These are phyloP conservation scores for Sclerotinia spermophila DNA, from an alignment of 2,329 filamentous ascomycete species.

Conservation along the genomic window DNA sequence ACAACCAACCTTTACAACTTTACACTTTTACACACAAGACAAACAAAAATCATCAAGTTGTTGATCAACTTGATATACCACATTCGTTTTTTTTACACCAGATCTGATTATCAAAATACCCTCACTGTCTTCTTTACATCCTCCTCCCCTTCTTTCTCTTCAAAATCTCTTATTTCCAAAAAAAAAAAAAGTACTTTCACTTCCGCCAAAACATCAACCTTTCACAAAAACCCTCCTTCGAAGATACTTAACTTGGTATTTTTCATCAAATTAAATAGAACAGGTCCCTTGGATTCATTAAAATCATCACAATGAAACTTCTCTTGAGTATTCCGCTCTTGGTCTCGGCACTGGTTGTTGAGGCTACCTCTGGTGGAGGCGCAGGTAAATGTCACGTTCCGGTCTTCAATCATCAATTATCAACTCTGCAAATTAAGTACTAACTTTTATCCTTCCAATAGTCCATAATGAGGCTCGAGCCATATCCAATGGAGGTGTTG, in stretches of 20 bases:
- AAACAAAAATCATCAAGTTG: slow-evolving; percentile 1
- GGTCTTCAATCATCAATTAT: neutral
- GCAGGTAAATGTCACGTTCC: neutral
- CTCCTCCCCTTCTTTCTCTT: neutral
- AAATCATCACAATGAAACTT: slow-evolving; percentile 12
- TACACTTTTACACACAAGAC: neutral
- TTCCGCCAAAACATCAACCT: neutral
- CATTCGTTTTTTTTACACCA: slow-evolving; percentile 6
- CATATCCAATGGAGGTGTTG: neutral
- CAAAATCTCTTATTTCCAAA: neutral
- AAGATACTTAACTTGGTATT: neutral
- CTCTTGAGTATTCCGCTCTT: neutral
- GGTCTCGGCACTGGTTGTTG: neutral
- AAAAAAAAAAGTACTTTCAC: neutral
- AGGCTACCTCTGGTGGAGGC: neutral
- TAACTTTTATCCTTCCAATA: neutral
- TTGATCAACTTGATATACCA: slow-evolving; percentile 8
- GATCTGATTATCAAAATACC: neutral
- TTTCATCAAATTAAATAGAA: neutral
- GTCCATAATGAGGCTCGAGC: neutral
- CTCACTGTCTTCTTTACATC: neutral
- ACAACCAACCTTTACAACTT: too few relatives aligned
- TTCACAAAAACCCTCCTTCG: neutral
- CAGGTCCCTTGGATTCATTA: neutral
- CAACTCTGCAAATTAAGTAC: neutral